Conservation (phyloP, 768 basidiomycete species). For the Termitomyces sp. region DNA sequence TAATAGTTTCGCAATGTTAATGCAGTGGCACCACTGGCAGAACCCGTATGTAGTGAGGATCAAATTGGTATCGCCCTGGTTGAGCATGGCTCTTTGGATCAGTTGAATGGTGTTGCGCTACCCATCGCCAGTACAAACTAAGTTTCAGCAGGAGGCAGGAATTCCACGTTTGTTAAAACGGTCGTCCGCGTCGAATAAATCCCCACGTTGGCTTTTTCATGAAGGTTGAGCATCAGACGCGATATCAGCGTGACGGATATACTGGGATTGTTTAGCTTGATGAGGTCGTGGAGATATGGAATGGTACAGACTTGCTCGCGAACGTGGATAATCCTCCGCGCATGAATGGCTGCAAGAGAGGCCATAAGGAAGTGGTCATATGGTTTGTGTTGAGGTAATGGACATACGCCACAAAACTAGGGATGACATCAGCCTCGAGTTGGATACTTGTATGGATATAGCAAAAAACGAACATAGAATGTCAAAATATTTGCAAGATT, state of each 20-base stretch:
- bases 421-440: constrained; percentile 2
- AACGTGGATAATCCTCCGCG: constrained; percentile 43
- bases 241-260: constrained; percentile 48
- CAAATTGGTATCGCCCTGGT: not conserved
- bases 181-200: constrained; percentile 19
- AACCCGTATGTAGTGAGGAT: not conserved
- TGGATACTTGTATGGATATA: not conserved
- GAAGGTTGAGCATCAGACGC: constrained; percentile 51
- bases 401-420: constrained; percentile 23
- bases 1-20: not conserved
- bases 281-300: not conserved
- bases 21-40: not conserved
- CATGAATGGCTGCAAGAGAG: constrained; percentile 31
- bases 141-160: constrained; percentile 5
- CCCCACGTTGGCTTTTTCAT: constrained; percentile 31
- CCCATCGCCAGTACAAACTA: constrained; percentile 18
- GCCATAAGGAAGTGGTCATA: not conserved
- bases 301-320: constrained; percentile 37
- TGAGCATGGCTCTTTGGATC: not conserved
- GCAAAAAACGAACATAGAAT: constrained; percentile 23
- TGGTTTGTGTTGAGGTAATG: not conserved
- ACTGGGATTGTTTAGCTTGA: constrained; percentile 17
- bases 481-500: not conserved
- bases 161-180: constrained; percentile 4
- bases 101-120: not conserved